Base-by-base conservation (phyloP, 2,329 filamentous ascomycete genomes). In the Lasiodiplodia gonubiensis region DNA sequence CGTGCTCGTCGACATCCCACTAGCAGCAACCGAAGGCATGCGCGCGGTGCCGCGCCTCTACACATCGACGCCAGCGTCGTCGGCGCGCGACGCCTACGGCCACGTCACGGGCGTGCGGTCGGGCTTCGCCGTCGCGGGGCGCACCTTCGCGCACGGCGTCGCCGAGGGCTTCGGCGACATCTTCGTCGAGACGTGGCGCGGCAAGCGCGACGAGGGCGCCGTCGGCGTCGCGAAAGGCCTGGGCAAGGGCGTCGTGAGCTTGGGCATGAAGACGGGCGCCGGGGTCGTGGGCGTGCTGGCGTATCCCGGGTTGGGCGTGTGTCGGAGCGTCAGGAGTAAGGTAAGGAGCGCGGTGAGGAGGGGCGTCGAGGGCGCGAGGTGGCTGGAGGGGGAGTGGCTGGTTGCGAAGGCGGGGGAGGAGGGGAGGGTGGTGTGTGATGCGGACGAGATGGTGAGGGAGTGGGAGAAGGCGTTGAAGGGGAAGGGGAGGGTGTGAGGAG, bases 1-100 rank as follows among this genome's bases (percentile, higher is more conserved):
- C 5, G 53, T 72, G 0, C 60, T 77, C 2, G 75, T 81, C 2
- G 77, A 80, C 53, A 70, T 81, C 33, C 79, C 79, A 0, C 70
- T 77, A 8, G 79, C 80, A 0, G 64, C 75, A 2, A 68, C 79
- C 1, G 77, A 81, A 65, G 79, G 79, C 1, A 69, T 80, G 16
- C 73, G 75, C 33, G 73, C 73, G 2, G 70, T 78, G 0, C 80
- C 80, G 0, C 74, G 70, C n/a, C 64, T 81, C 5, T 81, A 80
- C 64, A 78, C 80, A 39, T 71, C 77, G 14, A 71, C 76, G 1
- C 70, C 72, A 2, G 1, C 30, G 0, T 33, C 30, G 4, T 33
- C 30, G 0, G 1, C 30, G 4, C 8, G 30, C 7, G 8, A 33
- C 33, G 70, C 77, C 3, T 72, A 79, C 46, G 73, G 74, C 1